Percentiles rank a stretch among this genome's conserved stretches.
phyloP scores from a whole-genome alignment of 2,329 filamentous ascomycete species.

The Pseudopithomyces maydicus region DNA sequence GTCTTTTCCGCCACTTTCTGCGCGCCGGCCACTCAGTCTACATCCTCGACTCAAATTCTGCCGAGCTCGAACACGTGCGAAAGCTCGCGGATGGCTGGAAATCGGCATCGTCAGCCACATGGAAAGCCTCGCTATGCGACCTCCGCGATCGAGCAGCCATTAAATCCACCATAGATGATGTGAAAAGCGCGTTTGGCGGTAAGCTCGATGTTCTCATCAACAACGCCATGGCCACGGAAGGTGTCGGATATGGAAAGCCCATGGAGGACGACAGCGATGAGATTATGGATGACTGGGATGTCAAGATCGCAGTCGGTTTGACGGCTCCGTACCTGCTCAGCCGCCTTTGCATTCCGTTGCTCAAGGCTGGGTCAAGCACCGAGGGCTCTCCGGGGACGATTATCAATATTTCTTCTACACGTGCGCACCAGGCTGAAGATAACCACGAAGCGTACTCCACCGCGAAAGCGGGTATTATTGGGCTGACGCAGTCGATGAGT shows the following conservation, averaged over 20 bases:
- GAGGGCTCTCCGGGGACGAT: constrained; percentile 35
- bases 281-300: constrained; percentile 41
- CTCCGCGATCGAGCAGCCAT: constrained; percentile 47
- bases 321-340: constrained; percentile 41
- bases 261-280: constrained; percentile 39
- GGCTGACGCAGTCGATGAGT: constrained; percentile 56
- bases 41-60: constrained; percentile 51
- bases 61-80: constrained; percentile 47
- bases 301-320: constrained; percentile 39
- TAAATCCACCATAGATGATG: constrained; percentile 40
- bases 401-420: constrained; percentile 57
- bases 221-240: constrained; percentile 39
- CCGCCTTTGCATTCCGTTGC: constrained; percentile 37
- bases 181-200: constrained; percentile 43
- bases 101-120: constrained; percentile 15
- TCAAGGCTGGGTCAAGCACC: constrained; percentile 23
- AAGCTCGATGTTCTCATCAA: constrained; percentile 42
- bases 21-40: constrained; percentile 51
- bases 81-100: constrained; percentile 34
- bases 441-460: constrained; percentile 58
- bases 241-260: constrained; percentile 26
- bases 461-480: constrained; percentile 57
- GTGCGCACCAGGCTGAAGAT: constrained; percentile 55
- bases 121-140: constrained; percentile 41
- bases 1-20: constrained; percentile 51